phyloP scores from a whole-genome alignment of 139 green algal species.

The Micractinium conductrix region DNA sequence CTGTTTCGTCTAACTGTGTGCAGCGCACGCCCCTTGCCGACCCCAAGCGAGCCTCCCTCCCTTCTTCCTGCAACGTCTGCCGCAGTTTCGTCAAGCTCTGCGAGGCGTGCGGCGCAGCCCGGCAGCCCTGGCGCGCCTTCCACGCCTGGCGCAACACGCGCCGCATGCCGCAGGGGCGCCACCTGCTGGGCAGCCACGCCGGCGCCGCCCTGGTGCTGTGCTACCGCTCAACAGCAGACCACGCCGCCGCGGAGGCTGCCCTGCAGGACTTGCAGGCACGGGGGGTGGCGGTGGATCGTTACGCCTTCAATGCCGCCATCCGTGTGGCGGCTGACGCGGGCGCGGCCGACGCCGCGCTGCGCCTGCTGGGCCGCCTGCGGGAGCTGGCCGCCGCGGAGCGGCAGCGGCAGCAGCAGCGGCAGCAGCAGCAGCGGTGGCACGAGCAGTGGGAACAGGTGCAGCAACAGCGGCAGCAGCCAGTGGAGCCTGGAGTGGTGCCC shows the following conservation, averaged over 20 bases:
- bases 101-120: slow-evolving; percentile 29
- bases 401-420: not conserved
- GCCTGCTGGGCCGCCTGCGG: slow-evolving; percentile 23
- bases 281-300: slow-evolving; percentile 16
- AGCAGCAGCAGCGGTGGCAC: not conserved
- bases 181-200: slow-evolving; percentile 8
- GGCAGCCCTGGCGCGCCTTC: slow-evolving; percentile 24
- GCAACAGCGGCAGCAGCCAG: not conserved
- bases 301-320: slow-evolving; percentile 46
- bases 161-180: slow-evolving; percentile 3
- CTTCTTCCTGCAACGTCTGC: not conserved
- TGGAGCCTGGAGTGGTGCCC: not conserved
- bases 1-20: not conserved
- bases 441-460: not conserved
- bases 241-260: slow-evolving; percentile 1
- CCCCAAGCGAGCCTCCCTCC: too few relatives aligned
- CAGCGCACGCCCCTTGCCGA: not conserved
- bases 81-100: slow-evolving; percentile 44
- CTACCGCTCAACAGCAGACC: slow-evolving; percentile 31
- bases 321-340: slow-evolving; percentile 38
- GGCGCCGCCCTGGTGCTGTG: slow-evolving; percentile 34
- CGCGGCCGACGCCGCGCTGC: slow-evolving; percentile 27
- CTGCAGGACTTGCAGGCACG: slow-evolving; percentile 15
- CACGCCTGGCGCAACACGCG: slow-evolving; percentile 32
- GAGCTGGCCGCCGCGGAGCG: not conserved